Percentiles rank a stretch among this genome's conserved stretches.
phyloP scores from a whole-genome alignment of 495 filamentous ascomycete genomes.

The Apodospora peruviana region DNA sequence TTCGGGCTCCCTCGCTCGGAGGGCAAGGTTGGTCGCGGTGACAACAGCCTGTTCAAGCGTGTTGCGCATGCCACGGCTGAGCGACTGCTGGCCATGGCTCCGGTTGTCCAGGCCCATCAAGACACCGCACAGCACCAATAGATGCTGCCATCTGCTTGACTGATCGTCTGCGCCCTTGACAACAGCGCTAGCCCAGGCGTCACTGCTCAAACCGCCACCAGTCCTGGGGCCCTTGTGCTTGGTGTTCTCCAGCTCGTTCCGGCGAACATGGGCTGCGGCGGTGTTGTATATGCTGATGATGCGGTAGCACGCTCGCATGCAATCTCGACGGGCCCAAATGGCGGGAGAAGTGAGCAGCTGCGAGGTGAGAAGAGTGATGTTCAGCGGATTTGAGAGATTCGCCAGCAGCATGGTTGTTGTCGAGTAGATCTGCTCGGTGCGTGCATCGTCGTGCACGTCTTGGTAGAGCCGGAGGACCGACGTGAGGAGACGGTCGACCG shows the following conservation, averaged over 20 bases:
- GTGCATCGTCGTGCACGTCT: constrained; percentile 40
- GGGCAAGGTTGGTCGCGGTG: constrained; percentile 70
- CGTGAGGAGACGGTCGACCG: constrained; percentile 46
- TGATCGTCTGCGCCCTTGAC: constrained; percentile 78
- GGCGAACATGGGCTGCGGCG: constrained; percentile 61
- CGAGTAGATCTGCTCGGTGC: constrained; percentile 58
- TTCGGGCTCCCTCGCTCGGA: constrained; percentile 32
- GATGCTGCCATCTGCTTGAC: constrained; percentile 83
- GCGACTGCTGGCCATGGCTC: constrained; percentile 56
- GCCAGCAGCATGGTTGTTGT: constrained; percentile 79
- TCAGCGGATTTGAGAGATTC: constrained; percentile 81
- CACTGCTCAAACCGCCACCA: constrained; percentile 49
- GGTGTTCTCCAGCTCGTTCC: constrained; percentile 51
- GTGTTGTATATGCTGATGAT: constrained; percentile 86
- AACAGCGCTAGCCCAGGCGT: constrained; percentile 81
- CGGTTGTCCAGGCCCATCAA: constrained; percentile 74
- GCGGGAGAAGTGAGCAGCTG: constrained; percentile 81
- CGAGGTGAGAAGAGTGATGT: constrained; percentile 83
- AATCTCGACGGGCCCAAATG: constrained; percentile 66
- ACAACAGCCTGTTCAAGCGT: constrained; percentile 74
- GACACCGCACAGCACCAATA: constrained; percentile 73
- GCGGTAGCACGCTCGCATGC: constrained; percentile 65
- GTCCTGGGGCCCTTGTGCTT: constrained; percentile 29
- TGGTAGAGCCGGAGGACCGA: constrained; percentile 47
- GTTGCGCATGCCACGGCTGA: constrained; percentile 57